Evolutionary conservation across 2,329 filamentous ascomycete genomes (phyloP).

Genomic region (Venturia carpophila): DNA sequence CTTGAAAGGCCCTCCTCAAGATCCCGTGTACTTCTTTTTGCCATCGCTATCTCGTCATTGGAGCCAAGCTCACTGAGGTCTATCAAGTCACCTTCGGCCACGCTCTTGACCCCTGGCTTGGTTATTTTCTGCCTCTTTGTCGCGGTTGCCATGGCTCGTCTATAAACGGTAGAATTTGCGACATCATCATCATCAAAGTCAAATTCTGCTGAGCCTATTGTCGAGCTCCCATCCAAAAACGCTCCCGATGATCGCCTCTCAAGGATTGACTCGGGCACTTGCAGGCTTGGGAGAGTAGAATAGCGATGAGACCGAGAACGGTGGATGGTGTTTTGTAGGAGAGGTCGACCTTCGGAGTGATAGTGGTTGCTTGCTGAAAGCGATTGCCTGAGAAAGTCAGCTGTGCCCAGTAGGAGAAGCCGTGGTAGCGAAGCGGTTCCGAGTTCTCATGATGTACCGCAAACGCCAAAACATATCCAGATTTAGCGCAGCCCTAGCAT

Average conservation of each 20-base stretch:
- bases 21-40: not conserved
- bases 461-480: not conserved
- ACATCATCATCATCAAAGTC: conserved; percentile 17
- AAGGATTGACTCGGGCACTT: conserved; percentile 12
- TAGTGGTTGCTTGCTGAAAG: conserved; percentile 11
- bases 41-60: not conserved
- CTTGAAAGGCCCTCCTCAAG: not conserved
- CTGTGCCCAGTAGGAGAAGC: not conserved
- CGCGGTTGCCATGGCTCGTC: conserved; percentile 11
- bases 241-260: not conserved
- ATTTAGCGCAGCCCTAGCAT: not conserved
- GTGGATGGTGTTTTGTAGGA: conserved; percentile 3
- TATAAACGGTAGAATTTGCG: conserved; percentile 15
- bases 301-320: conserved; percentile 3
- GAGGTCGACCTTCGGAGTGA: not conserved
- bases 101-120: not conserved
- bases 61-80: conserved; percentile 6
- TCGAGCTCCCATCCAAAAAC: conserved; percentile 13
- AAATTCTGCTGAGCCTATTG: conserved; percentile 10
- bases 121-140: not conserved
- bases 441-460: not conserved
- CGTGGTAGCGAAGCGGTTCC: too few species aligned
- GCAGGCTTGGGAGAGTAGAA: not conserved
- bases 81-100: conserved; percentile 12
- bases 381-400: conserved; percentile 8